These are phyloP conservation scores for Camptophora hylomeconis DNA, from an alignment of 2,329 filamentous ascomycete species.

Conservation along the genomic window DNA sequence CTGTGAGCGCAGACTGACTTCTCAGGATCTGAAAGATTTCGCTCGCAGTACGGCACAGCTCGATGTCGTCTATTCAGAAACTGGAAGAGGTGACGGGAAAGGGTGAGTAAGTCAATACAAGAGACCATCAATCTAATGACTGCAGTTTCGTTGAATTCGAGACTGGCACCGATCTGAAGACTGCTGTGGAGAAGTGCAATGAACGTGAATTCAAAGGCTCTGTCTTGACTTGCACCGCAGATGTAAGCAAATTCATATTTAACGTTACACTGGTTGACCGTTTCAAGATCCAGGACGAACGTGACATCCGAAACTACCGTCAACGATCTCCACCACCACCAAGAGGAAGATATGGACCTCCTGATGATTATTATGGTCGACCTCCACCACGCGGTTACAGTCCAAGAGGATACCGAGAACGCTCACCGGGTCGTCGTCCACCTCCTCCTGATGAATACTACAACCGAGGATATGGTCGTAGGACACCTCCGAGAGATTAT, in stretches of 20 bases:
- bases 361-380: conserved; percentile 69
- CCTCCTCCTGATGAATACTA: conserved; percentile 72
- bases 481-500: conserved; percentile 76
- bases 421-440: conserved; percentile 53
- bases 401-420: conserved; percentile 76
- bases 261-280: conserved; percentile 11
- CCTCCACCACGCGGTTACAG: conserved; percentile 69
- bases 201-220: conserved; percentile 84
- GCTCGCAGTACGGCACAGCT: conserved; percentile 79
- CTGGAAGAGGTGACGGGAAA: conserved; percentile 81
- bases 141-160: conserved; percentile 93
- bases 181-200: conserved; percentile 90
- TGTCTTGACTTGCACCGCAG: conserved; percentile 71
- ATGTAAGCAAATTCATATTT: conserved; percentile 46
- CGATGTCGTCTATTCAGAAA: conserved; percentile 97
- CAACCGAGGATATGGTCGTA: conserved; percentile 62
- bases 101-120: conserved; percentile 47
- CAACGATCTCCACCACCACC: conserved; percentile 59
- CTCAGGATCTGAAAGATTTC: conserved; percentile 96
- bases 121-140: not conserved
- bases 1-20: not conserved
- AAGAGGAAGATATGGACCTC: conserved; percentile 53
- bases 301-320: conserved; percentile 49
- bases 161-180: conserved; percentile 75
- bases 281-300: conserved; percentile 62